Percentiles rank a stretch among this genome's conserved stretches.
phyloP scores from a whole-genome alignment of 2,329 filamentous ascomycete genomes.

The Xylaria arbuscula region DNA sequence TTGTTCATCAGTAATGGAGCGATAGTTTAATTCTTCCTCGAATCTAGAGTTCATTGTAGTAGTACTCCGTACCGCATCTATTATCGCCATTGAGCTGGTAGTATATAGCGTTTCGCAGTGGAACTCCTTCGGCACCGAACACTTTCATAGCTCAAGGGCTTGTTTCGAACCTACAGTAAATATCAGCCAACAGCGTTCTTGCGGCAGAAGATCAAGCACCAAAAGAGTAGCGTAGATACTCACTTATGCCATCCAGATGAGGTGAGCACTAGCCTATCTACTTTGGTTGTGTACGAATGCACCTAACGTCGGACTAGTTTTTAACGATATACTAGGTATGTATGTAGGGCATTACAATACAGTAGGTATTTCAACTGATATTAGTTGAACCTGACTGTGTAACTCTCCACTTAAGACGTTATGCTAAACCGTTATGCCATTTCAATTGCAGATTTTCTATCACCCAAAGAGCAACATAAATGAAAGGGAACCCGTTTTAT shows the following conservation, averaged over 20 bases:
- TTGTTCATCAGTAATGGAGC: too few relatives aligned
- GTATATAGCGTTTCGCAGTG: too few relatives aligned
- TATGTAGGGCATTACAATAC: neutral
- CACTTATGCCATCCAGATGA: neutral
- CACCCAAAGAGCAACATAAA: conserved; percentile 17
- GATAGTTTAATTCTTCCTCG: too few relatives aligned
- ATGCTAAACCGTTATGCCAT: conserved; percentile 37
- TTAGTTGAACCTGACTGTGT: neutral
- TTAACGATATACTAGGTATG: neutral
- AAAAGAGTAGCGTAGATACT: neutral
- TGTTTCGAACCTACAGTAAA: too few relatives aligned
- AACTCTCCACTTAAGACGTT: conserved; percentile 26
- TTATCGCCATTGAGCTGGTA: too few relatives aligned
- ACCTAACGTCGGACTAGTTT: neutral
- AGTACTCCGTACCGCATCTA: too few relatives aligned
- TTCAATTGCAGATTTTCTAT: neutral
- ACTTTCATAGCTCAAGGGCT: too few relatives aligned
- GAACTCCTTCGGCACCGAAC: too few relatives aligned
- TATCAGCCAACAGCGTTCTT: neutral
- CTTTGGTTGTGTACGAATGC: neutral
- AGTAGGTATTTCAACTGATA: neutral
- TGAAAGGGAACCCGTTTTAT: neutral
- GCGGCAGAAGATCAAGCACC: neutral
- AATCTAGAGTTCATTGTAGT: too few relatives aligned
- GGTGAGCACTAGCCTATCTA: conserved; percentile 1